Evolutionary conservation across 129 eudicot species (phyloP), one percentile per base, ranked within the genome.

Genomic region (Ambrosia trifida): DNA sequence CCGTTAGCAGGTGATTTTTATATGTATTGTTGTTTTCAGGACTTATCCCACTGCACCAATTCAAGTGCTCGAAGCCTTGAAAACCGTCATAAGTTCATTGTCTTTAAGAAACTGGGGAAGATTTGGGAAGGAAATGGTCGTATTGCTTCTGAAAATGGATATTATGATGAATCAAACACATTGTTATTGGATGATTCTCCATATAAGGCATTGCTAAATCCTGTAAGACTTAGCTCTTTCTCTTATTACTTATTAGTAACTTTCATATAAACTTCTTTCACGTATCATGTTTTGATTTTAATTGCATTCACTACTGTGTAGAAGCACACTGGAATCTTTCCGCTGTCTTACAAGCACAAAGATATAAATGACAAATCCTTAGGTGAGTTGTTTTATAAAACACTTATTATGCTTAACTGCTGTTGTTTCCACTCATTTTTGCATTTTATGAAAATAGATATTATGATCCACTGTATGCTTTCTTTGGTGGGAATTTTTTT

Each of bases 161-260:
- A 72, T 75, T 92, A 78, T 77, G 64, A 85, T 81, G 88, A 83
- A 72, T 84, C 91, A 75, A 86, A 89, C 79, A 92, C 98, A 12
- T 73, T 92, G 50, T 80, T 92, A 66, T 72, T 92, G 73, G 98
- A 92, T 82, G 98, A 92, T 82, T 84, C 98, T 75, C 98, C 96
- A 28, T 87, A 92, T 68, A 92, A 92, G 78, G 98, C 98, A 32
- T 75, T 93, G 68, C 85, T 87, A 7, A 93, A 93, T 80, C 96
- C 96, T 49, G 98, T 93, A 87, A 75, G 95, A 33, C 68, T 36
- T 62, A 28, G 64, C 53, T 30, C 64, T 53, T 63, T 43, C 14
- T 49, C n/a, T n/a, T n/a, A n/a, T n/a, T n/a, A n/a, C 11, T 28
- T n/a, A 44, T 19, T 51, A 51, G 17, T 18, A 54, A 20, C 61